Evolutionary conservation across 2,329 filamentous ascomycete species (phyloP).

Genomic region (Cordyceps cicadae): DNA sequence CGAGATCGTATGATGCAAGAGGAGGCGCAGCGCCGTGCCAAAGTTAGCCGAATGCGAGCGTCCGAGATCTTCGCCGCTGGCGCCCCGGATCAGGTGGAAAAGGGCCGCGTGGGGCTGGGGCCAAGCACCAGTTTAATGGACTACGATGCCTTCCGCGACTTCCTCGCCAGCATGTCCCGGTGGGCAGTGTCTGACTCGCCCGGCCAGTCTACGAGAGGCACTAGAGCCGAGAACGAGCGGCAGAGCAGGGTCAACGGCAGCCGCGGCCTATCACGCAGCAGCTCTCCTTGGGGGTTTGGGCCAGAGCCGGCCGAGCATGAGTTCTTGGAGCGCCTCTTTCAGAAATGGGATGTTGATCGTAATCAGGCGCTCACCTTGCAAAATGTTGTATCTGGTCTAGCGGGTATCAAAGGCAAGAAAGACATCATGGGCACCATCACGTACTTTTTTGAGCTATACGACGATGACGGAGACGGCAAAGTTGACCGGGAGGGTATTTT

Average conservation of each 20-base stretch:
- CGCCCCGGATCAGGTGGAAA: slow-evolving; percentile 54
- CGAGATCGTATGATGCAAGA: slow-evolving; percentile 69
- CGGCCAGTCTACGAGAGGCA: slow-evolving; percentile 42
- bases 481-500: slow-evolving; percentile 94
- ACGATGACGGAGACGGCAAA: slow-evolving; percentile 82
- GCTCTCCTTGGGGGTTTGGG: slow-evolving; percentile 48
- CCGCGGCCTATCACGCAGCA: slow-evolving; percentile 34
- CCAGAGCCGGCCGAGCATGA: slow-evolving; percentile 82
- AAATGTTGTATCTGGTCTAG: slow-evolving; percentile 84
- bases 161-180: slow-evolving; percentile 78
- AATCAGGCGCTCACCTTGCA: slow-evolving; percentile 75
- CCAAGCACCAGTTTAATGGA: slow-evolving; percentile 92
- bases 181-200: slow-evolving; percentile 91
- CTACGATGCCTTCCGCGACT: slow-evolving; percentile 92
- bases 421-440: slow-evolving; percentile 98
- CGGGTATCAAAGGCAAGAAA: slow-evolving; percentile 81
- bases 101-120: slow-evolving; percentile 78
- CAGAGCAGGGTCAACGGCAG: slow-evolving; percentile 54
- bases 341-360: slow-evolving; percentile 76
- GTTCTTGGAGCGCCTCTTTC: slow-evolving; percentile 82
- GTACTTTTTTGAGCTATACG: slow-evolving; percentile 96
- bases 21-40: slow-evolving; percentile 58
- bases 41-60: slow-evolving; percentile 42
- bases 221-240: slow-evolving; percentile 42
- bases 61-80: slow-evolving; percentile 30